Conservation (phyloP, 2,329 filamentous ascomycete genomes). For the Ophiostoma tasmaniense region DNA sequence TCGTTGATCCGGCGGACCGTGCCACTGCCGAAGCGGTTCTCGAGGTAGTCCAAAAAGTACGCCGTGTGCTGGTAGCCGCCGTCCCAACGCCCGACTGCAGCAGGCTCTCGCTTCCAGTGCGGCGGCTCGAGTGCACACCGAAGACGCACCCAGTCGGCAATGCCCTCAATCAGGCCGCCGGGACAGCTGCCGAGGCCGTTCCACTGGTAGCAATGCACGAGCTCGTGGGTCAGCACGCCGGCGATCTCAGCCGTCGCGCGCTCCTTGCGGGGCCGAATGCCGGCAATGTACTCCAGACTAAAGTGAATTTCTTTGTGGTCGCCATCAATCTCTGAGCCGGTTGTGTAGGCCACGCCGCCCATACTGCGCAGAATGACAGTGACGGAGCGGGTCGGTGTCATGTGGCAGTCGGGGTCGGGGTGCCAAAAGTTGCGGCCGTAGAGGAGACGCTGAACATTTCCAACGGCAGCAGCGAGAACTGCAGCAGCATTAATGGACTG, state of each 20-base stretch:
- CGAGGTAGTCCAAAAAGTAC: slow-evolving; percentile 83
- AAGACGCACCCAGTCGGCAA: slow-evolving; percentile 87
- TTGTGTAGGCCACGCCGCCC: slow-evolving; percentile 83
- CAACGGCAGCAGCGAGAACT: slow-evolving; percentile 54
- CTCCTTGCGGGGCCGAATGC: slow-evolving; percentile 31
- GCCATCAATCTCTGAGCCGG: slow-evolving; percentile 64
- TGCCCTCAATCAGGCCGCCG: slow-evolving; percentile 77
- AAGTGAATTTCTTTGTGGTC: slow-evolving; percentile 94
- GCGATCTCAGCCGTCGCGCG: slow-evolving; percentile 55
- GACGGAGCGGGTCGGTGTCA: slow-evolving; percentile 68
- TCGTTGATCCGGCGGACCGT: slow-evolving; percentile 59
- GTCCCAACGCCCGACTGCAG: slow-evolving; percentile 59
- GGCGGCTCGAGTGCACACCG: slow-evolving; percentile 64
- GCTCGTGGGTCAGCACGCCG: slow-evolving; percentile 83
- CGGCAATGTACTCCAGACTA: slow-evolving; percentile 63
- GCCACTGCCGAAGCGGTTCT: slow-evolving; percentile 53
- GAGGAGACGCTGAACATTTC: slow-evolving; percentile 61
- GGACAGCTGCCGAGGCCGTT: slow-evolving; percentile 55
- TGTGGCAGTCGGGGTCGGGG: slow-evolving; percentile 32
- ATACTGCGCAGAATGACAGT: slow-evolving; percentile 74
- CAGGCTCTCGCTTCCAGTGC: slow-evolving; percentile 63
- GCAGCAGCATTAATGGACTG: slow-evolving; percentile 51
- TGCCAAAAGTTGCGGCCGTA: slow-evolving; percentile 48
- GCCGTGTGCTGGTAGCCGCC: slow-evolving; percentile 83
- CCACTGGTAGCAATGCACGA: slow-evolving; percentile 92